A percentile compares a stretch with the other conserved stretches of the same genome.
Evolutionary conservation across 345 rosid genomes (phyloP).

Genomic region (Brassica incana): DNA sequence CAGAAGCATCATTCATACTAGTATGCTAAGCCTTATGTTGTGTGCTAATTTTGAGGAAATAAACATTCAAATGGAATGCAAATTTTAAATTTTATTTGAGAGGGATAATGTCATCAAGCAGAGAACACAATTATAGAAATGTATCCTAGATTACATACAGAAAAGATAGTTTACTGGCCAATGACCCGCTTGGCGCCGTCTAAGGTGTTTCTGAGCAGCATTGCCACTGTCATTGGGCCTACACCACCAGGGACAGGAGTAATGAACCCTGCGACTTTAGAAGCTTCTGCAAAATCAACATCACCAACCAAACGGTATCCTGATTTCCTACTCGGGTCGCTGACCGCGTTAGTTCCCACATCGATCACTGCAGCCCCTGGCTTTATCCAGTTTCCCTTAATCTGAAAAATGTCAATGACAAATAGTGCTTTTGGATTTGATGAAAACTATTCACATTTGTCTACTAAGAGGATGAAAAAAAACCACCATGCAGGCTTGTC

Average conservation of each 20-base stretch:
- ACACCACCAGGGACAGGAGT: constrained; percentile 98
- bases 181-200: constrained; percentile 76
- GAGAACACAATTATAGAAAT: constrained; percentile 12
- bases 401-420: constrained; percentile 48
- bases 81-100: background rate
- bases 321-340: constrained; percentile 65
- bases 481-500: constrained; percentile 87
- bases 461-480: background rate
- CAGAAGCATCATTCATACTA: background rate
- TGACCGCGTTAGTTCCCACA: constrained; percentile 82
- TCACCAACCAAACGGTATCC: constrained; percentile 97
- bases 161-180: constrained; percentile 35
- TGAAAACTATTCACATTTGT: background rate
- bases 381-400: constrained; percentile 90
- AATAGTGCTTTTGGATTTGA: background rate
- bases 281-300: constrained; percentile 74
- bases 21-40: background rate
- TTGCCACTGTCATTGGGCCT: constrained; percentile 94
- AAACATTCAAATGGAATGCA: background rate
- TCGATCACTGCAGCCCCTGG: constrained; percentile 96
- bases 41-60: background rate
- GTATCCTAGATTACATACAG: background rate
- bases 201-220: constrained; percentile 82
- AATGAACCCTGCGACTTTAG: constrained; percentile 74
- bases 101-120: background rate